Base-by-base conservation (phyloP, 2,329 filamentous ascomycete species). In the Catunica adiposa region DNA sequence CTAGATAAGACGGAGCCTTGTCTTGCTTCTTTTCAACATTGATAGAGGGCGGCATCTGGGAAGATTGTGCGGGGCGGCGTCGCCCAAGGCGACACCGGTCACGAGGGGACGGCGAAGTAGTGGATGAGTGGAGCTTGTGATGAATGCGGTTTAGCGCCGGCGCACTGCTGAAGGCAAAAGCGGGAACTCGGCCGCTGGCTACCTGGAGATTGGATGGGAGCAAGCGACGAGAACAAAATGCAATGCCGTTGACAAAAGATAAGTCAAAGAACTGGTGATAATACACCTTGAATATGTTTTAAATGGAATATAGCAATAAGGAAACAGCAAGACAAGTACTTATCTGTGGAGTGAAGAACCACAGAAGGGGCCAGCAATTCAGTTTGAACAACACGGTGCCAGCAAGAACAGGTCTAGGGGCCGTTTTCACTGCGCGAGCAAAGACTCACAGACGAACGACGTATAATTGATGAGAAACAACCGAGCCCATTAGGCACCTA, bases 1-100 rank as follows among this genome's bases (percentile, higher is more conserved):
- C 78, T 38, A 82, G 76, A 31, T 79, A 77, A 17, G 75, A 78
- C 46, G 74, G 75, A 1, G 77, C 78, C 66, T 74, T 80, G 63
- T 81, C 78, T 34, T 66, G 59, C 66, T 76, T 79, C 66, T 73
- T 76, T 37, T 74, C 73, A 47, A 62, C 63, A 40, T 65, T 58
- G 44, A 57, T 42, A 11, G 56, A 17, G 9, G 57, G 34, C 25
- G 57, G 54, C 56, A 58, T 58, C 15, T 46, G 44, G 25, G 20
- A 51, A 29, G 29, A 34, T 34, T 34, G 29, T 34, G 46, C 9
- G 20, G 51, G 50, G 38, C 38, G 52, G 56, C 53, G 54, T 58
- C 52, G 52, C 56, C 52, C 37, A 51, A 47, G 48, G 47, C 56
- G 53, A 51, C 38, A 53, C 56, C 56, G 44, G 37, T 55, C 26